phyloP scores from a whole-genome alignment of 345 rosid genomes.

The Dimocarpus longan region DNA sequence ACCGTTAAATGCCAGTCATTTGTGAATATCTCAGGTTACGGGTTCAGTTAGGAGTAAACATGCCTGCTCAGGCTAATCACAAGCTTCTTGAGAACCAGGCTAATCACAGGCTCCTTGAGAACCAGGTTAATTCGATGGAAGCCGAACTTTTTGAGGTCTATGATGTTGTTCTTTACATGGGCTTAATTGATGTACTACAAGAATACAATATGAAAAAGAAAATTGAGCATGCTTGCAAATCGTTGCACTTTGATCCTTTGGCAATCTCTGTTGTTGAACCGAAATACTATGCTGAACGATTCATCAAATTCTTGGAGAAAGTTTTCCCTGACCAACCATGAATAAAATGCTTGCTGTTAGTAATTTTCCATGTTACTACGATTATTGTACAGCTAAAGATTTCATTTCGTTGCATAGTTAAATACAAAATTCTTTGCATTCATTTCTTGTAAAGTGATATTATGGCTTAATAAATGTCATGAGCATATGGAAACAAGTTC shows the following conservation, averaged over 20 bases:
- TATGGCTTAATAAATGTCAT: constrained; percentile 13
- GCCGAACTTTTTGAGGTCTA: constrained; percentile 84
- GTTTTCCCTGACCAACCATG: constrained; percentile 58
- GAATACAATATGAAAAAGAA: constrained; percentile 79
- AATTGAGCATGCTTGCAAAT: constrained; percentile 73
- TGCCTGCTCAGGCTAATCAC: constrained; percentile 91
- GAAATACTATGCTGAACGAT: constrained; percentile 65
- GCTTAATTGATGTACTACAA: constrained; percentile 86
- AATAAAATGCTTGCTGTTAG: background rate
- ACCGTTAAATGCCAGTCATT: background rate
- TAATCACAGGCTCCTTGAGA: constrained; percentile 53
- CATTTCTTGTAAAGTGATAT: constrained; percentile 4
- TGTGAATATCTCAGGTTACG: constrained; percentile 52
- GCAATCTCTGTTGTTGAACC: constrained; percentile 76
- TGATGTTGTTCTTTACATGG: constrained; percentile 94
- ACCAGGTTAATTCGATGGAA: constrained; percentile 50
- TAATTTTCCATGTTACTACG: background rate
- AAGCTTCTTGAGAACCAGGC: constrained; percentile 51
- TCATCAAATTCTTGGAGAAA: constrained; percentile 67
- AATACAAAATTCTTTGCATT: background rate
- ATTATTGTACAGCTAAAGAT: constrained; percentile 9
- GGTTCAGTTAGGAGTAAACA: constrained; percentile 92
- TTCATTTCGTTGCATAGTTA: background rate
- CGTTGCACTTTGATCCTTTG: constrained; percentile 65
- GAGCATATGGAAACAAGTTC: no score